Percentiles rank a stretch among this genome's conserved stretches.
phyloP scores from a whole-genome alignment of 495 filamentous ascomycete species.

The Neurospora hispaniola region DNA sequence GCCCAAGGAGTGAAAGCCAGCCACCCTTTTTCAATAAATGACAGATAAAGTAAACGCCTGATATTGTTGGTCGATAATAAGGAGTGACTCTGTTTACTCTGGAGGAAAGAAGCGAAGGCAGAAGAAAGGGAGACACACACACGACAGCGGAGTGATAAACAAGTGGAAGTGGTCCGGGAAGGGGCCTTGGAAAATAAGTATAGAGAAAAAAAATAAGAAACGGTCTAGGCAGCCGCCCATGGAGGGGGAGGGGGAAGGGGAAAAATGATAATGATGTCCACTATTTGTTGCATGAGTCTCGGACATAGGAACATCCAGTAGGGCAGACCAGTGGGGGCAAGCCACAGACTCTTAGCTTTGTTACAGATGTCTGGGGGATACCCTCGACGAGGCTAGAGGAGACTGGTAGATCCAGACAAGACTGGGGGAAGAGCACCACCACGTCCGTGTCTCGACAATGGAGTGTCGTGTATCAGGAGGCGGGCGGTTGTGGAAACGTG shows the following conservation, averaged over 20 bases:
- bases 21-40: constrained; percentile 30
- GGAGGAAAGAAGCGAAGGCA: constrained; percentile 32
- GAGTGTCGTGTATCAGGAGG: constrained; percentile 3
- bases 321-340: constrained; percentile 19
- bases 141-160: constrained; percentile 36
- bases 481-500: not conserved
- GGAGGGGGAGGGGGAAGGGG: constrained; percentile 17
- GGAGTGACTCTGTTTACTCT: constrained; percentile 44
- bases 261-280: constrained; percentile 28
- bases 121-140: constrained; percentile 31
- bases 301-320: constrained; percentile 25
- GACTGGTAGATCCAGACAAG: not conserved
- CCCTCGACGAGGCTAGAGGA: constrained; percentile 11
- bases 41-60: constrained; percentile 40
- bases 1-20: constrained; percentile 27
- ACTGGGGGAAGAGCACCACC: constrained; percentile 1
- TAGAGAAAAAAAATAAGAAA: constrained; percentile 26
- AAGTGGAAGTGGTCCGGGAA: constrained; percentile 26
- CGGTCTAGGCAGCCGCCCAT: constrained; percentile 7
- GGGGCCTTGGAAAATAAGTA: constrained; percentile 29
- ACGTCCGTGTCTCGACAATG: constrained; percentile 11
- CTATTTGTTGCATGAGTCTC: constrained; percentile 27
- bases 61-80: constrained; percentile 47
- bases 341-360: constrained; percentile 24
- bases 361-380: constrained; percentile 28